Evolutionary conservation across 345 rosid species (phyloP).

Genomic region (Boechera retrofracta): DNA sequence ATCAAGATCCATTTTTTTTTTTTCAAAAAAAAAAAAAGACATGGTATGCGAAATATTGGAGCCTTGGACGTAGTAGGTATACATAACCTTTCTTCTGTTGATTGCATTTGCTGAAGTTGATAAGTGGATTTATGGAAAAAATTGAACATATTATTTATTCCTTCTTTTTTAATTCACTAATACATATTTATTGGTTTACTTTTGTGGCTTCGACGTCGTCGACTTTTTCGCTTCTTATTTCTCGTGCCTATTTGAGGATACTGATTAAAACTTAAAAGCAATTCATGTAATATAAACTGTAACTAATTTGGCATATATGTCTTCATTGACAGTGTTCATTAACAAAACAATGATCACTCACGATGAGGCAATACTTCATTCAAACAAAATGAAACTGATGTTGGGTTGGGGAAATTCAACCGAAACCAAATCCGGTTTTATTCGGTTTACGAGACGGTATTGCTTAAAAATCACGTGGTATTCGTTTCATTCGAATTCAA

Average conservation of each 20-base stretch:
- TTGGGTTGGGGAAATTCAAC: background rate
- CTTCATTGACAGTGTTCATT: too few species aligned
- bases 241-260: background rate
- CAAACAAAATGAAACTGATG: background rate
- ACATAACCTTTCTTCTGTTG: background rate
- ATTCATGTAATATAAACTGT: too few species aligned
- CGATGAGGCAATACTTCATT: background rate
- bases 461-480: background rate
- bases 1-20: too few species aligned
- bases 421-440: background rate
- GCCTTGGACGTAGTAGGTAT: background rate
- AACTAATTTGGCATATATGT: too few species aligned
- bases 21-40: too few species aligned
- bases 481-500: background rate
- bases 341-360: background rate
- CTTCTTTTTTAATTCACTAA: background rate
- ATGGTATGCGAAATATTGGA: background rate
- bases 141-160: background rate
- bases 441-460: too few species aligned
- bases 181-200: background rate
- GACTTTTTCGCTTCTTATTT: background rate
- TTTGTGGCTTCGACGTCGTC: slow-evolving; percentile 8
- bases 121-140: background rate
- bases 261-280: background rate
- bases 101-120: slow-evolving; percentile 2